Base-by-base conservation (phyloP, 805 yeast genomes). In the Monosporozyma siamensis region DNA sequence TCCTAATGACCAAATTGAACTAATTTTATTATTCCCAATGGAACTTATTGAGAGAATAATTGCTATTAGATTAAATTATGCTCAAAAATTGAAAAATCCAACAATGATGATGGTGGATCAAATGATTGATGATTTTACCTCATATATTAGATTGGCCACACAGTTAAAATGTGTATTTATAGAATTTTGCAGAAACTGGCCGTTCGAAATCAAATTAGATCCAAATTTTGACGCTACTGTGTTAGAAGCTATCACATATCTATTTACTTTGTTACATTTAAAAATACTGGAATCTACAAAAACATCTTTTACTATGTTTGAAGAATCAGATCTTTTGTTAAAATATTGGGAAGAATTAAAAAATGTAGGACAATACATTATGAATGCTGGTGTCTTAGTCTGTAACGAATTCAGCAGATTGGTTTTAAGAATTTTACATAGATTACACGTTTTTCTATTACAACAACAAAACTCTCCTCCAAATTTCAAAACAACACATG, bases 31-130 rank as follows among this genome's bases (percentile, higher is more conserved):
- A 42, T 84, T 92, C 48, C 97, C 97, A 0, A 70, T 86, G 53
- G 77, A 76, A 47, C 67, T 92, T 36, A 80, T 88, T 52, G 82
- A 80, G 54, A 95, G 86, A 53, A 74, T 86, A 40, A 81, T 89
- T 34, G 72, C 73, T 27, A 74, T 84, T 34, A 72, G 97, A 50
- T 67, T 90, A 36, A 67, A 72, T 1, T 88, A 85, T 58, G 95
- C 97, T 2, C 71, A 75, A 58, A 82, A 82, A 54, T 64, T 90
- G 38, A 77, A 74, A 41, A 83, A 82, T 53, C 95, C 96, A 1
- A 88, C 97, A 0, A 77, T 89, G 78, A 83, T 87, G 88, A 85
- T 87, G 80, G 85, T 92, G 51, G 98, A 92, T 61, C 96, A 90
- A 63, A 82, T 87, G 74, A 75, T 90, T 47, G 88, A 78, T 37